These are phyloP conservation scores for Oryza longistaminata DNA, from an alignment of 176 grass and related monocot genomes.

Conservation along the genomic window DNA sequence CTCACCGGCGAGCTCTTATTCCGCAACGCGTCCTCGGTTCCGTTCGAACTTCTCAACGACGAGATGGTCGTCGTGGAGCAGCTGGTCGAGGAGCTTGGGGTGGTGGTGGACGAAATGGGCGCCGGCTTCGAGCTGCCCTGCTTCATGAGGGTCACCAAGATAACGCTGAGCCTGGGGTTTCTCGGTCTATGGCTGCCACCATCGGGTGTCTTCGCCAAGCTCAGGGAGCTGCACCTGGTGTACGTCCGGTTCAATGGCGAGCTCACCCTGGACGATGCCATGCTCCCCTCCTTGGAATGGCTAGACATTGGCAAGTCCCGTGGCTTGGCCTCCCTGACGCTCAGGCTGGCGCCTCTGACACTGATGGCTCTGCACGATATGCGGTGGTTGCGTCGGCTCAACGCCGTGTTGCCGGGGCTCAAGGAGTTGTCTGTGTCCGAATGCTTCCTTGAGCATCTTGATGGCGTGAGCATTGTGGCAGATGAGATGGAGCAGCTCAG, in stretches of 20 bases:
- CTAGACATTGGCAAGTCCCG: background rate
- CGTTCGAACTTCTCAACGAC: background rate
- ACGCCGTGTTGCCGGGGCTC: background rate
- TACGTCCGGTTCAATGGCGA: background rate
- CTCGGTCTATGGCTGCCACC: background rate
- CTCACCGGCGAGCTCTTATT: background rate
- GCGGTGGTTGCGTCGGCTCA: background rate
- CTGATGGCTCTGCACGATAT: background rate
- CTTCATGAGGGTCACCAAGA: constrained; percentile 13
- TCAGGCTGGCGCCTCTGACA: background rate
- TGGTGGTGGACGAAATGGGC: background rate
- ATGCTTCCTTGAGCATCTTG: background rate
- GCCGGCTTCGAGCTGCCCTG: background rate
- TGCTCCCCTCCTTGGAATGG: background rate
- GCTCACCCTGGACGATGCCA: background rate
- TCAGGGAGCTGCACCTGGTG: background rate
- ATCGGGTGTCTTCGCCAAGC: background rate
- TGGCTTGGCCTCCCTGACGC: background rate
- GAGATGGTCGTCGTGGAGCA: background rate
- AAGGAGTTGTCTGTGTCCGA: background rate
- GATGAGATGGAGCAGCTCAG: background rate
- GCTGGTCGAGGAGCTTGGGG: too few species aligned
- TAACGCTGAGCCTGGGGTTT: background rate
- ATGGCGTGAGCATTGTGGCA: background rate
- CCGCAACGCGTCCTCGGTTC: background rate